phyloP scores from a whole-genome alignment of 495 filamentous ascomycete genomes.

The Penicillium chermesinum region DNA sequence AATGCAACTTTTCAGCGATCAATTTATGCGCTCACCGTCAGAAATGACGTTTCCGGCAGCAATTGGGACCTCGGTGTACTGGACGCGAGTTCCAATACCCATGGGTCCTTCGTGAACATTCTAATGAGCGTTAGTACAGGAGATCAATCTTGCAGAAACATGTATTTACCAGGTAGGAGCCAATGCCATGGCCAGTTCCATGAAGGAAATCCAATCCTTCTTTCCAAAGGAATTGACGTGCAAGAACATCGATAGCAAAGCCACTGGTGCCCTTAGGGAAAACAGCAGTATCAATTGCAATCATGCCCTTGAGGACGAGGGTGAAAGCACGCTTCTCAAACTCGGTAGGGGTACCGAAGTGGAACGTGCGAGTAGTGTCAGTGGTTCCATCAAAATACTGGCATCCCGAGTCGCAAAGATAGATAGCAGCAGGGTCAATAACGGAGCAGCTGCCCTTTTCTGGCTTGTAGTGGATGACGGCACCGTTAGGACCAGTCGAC shows the following conservation, averaged over 20 bases:
- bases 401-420: slow-evolving; percentile 94
- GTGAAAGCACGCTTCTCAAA: slow-evolving; percentile 92
- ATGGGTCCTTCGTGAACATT: slow-evolving; percentile 99
- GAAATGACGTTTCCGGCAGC: slow-evolving; percentile 91
- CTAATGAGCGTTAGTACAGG: slow-evolving; percentile 30
- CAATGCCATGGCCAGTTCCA: slow-evolving; percentile 94
- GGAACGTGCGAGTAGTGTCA: slow-evolving; percentile 89
- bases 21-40: slow-evolving; percentile 46
- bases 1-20: slow-evolving; percentile 1
- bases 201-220: slow-evolving; percentile 93
- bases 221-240: slow-evolving; percentile 89
- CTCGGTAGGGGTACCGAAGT: slow-evolving; percentile 80
- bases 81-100: slow-evolving; percentile 85
- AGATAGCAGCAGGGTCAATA: slow-evolving; percentile 83
- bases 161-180: slow-evolving; percentile 64
- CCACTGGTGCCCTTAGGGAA: slow-evolving; percentile 96
- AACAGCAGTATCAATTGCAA: slow-evolving; percentile 77
- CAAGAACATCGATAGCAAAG: slow-evolving; percentile 83
- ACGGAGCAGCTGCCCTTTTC: slow-evolving; percentile 74
- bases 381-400: slow-evolving; percentile 97
- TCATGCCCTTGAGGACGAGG: slow-evolving; percentile 92
- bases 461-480: slow-evolving; percentile 96
- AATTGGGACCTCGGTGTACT: slow-evolving; percentile 87
- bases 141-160: background rate
- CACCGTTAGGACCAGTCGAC: slow-evolving; percentile 89